phyloP scores from a whole-genome alignment of 2,329 filamentous ascomycete genomes.

The Hysterium pulicare region DNA sequence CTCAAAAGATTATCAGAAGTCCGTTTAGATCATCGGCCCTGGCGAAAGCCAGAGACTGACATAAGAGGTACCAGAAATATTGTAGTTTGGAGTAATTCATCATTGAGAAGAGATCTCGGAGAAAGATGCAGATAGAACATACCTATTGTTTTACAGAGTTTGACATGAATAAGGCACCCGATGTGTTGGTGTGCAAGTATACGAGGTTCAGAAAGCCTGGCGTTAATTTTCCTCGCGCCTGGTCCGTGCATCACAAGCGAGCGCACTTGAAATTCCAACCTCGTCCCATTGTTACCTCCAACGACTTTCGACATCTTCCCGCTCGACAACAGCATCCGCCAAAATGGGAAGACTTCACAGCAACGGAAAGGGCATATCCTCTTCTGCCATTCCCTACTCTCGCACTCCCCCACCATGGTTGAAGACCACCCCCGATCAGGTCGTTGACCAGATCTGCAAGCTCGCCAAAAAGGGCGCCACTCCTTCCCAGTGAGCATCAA shows the following conservation, averaged over 20 bases:
- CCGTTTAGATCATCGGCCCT: constrained; percentile 35
- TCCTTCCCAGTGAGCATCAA: constrained; percentile 66
- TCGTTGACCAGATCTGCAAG: constrained; percentile 99
- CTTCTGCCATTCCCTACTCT: constrained; percentile 95
- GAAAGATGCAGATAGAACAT: too few species aligned
- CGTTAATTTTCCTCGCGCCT: neutral
- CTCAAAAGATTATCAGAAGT: constrained; percentile 29
- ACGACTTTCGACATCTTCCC: constrained; percentile 13
- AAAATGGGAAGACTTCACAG: constrained; percentile 97
- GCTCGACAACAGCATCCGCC: constrained; percentile 33
- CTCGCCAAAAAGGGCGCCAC: constrained; percentile 98
- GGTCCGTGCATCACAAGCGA: constrained; percentile 21
- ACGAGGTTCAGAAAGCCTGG: neutral
- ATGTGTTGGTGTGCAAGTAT: too few species aligned
- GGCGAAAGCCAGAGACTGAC: constrained; percentile 56
- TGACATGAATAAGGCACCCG: too few species aligned
- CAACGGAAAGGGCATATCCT: constrained; percentile 98
- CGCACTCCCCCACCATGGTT: constrained; percentile 90
- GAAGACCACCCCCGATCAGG: constrained; percentile 97
- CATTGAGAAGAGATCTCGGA: constrained; percentile 51
- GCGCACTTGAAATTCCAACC: neutral
- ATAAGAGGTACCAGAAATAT: constrained; percentile 98
- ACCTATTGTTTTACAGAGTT: too few species aligned
- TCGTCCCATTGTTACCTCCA: constrained; percentile 2
- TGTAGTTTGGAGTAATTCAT: constrained; percentile 64